Base-by-base conservation (phyloP, 2,329 filamentous ascomycete genomes). In the Corynespora cassiicola region DNA sequence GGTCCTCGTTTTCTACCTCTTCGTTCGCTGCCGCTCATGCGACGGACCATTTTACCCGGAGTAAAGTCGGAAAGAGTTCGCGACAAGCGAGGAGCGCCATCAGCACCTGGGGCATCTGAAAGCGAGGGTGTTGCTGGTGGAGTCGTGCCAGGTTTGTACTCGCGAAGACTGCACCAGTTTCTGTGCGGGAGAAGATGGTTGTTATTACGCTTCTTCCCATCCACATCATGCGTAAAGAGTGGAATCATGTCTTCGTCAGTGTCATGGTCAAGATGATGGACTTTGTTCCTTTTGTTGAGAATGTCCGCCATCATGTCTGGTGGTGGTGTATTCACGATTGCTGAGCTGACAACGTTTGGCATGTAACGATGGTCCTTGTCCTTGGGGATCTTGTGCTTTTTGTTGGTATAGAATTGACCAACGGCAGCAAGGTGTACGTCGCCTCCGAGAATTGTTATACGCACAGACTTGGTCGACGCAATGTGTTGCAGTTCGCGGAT, bases 191-290 rank as follows among this genome's bases (percentile, higher is more conserved):
- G 76, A 2, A 99, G 75, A 44, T 86, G 84, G 59, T 90, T 95
- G 67, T 99, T 99, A 69, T 96, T 97, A 46, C 94, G 82, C 14
- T 84, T 78, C 66, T 90, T 95, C 25, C 89, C 88, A 57, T 96
- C 90, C 2, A 96, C 89, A 50, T 95, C 94, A 40, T 90, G 84
- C 2, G 79, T 82, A 66, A 99, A 99, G 45, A 99, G 84, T 0
- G 92, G 90, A 27, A 97, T 94, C 88, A 99, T 95, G 67, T 89
- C 84, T 69, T 99, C 94, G 40, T 97, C 89, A 0, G 94, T 99
- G 39, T 91, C 76, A 0, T 70, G 65, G 56, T 85, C 81, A 31
- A 86, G 69, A 55, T 84, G 79, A 55, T 85, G 82, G 17, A 83
- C 67, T 45, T 82, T 96, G 75, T 96, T 96, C 18, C 94, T 83